Evolutionary conservation across 2,329 filamentous ascomycete genomes (phyloP).

Genomic region (Stemphylium beticola): DNA sequence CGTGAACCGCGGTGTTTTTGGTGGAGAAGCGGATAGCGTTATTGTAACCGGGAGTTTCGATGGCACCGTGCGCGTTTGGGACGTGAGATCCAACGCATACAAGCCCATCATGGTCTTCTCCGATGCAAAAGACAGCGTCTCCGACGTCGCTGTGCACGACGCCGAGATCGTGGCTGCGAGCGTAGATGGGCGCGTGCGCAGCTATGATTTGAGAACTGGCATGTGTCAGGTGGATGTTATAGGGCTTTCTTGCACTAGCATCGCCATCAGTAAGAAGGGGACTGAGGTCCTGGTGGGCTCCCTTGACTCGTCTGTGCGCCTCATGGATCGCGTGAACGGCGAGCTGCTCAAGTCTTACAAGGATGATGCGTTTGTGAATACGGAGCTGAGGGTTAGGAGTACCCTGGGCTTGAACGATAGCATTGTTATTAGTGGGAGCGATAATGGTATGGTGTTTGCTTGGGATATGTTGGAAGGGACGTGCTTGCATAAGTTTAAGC

Average conservation of each 20-base stretch:
- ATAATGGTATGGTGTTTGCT: slow-evolving; percentile 74
- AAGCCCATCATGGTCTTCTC: slow-evolving; percentile 74
- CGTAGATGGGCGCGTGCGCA: slow-evolving; percentile 81
- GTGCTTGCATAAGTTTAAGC: slow-evolving; percentile 65
- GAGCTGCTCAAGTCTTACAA: slow-evolving; percentile 75
- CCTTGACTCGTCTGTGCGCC: slow-evolving; percentile 75
- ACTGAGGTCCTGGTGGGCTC: slow-evolving; percentile 76
- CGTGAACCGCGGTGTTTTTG: slow-evolving; percentile 81
- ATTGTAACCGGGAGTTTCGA: slow-evolving; percentile 77
- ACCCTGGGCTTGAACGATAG: slow-evolving; percentile 77
- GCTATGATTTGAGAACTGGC: slow-evolving; percentile 84
- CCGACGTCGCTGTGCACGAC: slow-evolving; percentile 51
- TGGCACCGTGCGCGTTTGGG: slow-evolving; percentile 74
- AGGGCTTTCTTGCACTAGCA: slow-evolving; percentile 71
- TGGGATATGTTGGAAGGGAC: slow-evolving; percentile 86
- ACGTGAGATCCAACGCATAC: slow-evolving; percentile 40
- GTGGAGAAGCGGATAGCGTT: slow-evolving; percentile 74
- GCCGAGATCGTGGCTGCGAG: slow-evolving; percentile 72
- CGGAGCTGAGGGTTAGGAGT: slow-evolving; percentile 75
- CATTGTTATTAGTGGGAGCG: slow-evolving; percentile 81
- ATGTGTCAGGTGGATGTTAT: slow-evolving; percentile 55
- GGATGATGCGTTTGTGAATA: slow-evolving; percentile 65
- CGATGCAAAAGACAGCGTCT: slow-evolving; percentile 75
- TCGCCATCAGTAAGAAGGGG: slow-evolving; percentile 73
- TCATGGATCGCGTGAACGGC: slow-evolving; percentile 81